Base-by-base conservation (phyloP, 2,329 filamentous ascomycete species). In the Daldinia sp. region DNA sequence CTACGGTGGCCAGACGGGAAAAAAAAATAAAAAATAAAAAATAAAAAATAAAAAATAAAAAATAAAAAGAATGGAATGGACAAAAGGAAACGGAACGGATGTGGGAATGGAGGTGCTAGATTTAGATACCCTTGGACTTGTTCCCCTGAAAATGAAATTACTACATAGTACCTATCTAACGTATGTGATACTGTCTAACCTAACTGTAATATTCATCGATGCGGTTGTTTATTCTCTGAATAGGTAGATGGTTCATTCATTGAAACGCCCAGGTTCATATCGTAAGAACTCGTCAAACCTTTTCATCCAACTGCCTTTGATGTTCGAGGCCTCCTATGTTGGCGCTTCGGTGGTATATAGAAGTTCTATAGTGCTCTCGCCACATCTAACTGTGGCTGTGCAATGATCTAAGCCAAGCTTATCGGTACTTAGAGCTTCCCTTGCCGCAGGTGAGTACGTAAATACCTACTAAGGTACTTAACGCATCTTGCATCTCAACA, bases 381-480 rank as follows among this genome's bases (percentile, higher is more conserved):
- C 74, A 75, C 68, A 68, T 4, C 3, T 15, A 12, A 42, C 1
- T 60, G 68, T 70, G 68, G 68, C 68, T 70, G 65, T 70, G 68
- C 60, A 50, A 61, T 71, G 68, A 71, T 63, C 56, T 68, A 63
- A 35, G 60, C 63, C 66, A 69, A 71, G 63, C 20, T 10, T 10
- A 42, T 57, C 28, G 50, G 30, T 56, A 28, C 53, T 57, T 28
- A 2, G 13, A 62, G 42, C 56, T 58, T 20, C 53, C 53, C 56
- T n/a, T n/a, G n/a, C n/a, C n/a, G n/a, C n/a, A n/a, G n/a, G n/a
- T n/a, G n/a, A n/a, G n/a, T n/a, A n/a, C n/a, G n/a, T n/a, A n/a
- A n/a, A n/a, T n/a, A n/a, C n/a, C n/a, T n/a, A n/a, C n/a, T n/a
- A 66, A 23, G 20, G 41, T 33, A 50, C 13, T 10, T 48, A 30